A percentile compares a stretch with the other conserved stretches of the same genome.
Conservation (phyloP, 257 asterid genomes). For the Scutellaria galericulata region DNA sequence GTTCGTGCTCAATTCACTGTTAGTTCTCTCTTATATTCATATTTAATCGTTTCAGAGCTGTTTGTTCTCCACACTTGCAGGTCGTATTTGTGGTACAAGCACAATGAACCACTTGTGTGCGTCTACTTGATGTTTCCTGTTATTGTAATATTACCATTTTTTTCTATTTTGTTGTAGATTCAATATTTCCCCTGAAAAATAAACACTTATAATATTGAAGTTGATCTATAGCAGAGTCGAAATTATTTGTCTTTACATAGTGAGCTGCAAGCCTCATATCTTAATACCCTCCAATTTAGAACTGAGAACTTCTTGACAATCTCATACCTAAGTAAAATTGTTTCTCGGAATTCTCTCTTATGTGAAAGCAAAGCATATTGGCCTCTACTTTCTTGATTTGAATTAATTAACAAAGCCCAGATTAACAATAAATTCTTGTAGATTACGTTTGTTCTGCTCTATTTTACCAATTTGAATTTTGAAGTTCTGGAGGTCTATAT, state of each 20-base stretch:
- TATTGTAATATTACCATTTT: background rate
- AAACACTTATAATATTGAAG: background rate
- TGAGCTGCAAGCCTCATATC: conserved; percentile 3
- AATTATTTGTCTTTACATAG: conserved; percentile 11
- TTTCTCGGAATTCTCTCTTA: background rate
- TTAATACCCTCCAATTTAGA: conserved; percentile 1
- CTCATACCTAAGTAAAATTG: conserved; percentile 1
- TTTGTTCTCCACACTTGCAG: conserved; percentile 3
- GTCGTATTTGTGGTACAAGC: no score
- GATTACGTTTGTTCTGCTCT: conserved; percentile 7
- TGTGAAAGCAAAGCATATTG: conserved; percentile 10
- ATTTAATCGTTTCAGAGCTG: conserved; percentile 8
- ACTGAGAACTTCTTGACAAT: conserved; percentile 20
- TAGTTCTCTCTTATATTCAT: conserved; percentile 40
- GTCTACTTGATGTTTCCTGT: conserved; percentile 1
- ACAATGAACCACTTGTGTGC: background rate
- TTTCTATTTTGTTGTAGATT: background rate
- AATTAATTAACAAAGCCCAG: background rate
- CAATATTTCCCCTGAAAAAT: background rate
- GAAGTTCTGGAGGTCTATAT: conserved; percentile 11
- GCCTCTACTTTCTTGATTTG: background rate
- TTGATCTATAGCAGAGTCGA: background rate
- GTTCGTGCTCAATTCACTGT: conserved; percentile 85
- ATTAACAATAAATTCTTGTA: background rate
- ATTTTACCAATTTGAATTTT: background rate